Evolutionary conservation across 306 rosid genomes (phyloP).

Genomic region (Cucumis melo): DNA sequence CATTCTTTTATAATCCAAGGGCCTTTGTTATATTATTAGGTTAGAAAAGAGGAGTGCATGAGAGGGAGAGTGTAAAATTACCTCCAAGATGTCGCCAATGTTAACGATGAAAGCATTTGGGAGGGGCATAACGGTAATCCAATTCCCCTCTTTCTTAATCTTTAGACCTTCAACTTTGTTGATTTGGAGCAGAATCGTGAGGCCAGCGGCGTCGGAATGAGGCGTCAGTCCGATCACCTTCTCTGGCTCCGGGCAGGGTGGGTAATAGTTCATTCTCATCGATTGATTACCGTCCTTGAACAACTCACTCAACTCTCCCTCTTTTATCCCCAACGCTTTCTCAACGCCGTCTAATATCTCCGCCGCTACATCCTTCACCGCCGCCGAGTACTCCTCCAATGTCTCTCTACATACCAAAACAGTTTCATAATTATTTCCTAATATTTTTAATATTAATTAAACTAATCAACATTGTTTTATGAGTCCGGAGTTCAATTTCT

Average conservation of each 20-base stretch:
- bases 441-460: no score
- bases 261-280: slow-evolving; percentile 38
- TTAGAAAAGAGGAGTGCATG: no score
- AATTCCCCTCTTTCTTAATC: neutral
- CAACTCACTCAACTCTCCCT: slow-evolving; percentile 10
- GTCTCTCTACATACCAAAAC: slow-evolving; percentile 20
- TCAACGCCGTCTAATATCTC: slow-evolving; percentile 6
- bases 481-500: no score
- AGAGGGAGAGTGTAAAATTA: neutral
- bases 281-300: slow-evolving; percentile 17
- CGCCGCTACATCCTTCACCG: slow-evolving; percentile 11
- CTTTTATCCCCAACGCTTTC: slow-evolving; percentile 19
- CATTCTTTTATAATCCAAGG: no score
- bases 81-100: slow-evolving; percentile 23
- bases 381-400: slow-evolving; percentile 19
- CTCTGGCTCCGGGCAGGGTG: slow-evolving; percentile 35
- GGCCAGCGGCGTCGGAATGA: slow-evolving; percentile 24
- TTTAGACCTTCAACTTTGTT: slow-evolving; percentile 1
- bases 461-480: no score
- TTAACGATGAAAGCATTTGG: slow-evolving; percentile 9
- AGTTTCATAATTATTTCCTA: no score
- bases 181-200: slow-evolving; percentile 28
- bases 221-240: slow-evolving; percentile 26
- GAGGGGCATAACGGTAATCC: neutral
- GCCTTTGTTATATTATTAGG: no score